phyloP scores from a whole-genome alignment of 225 moss, liverwort and hornwort genomes.

The Straminergon stramineum region DNA sequence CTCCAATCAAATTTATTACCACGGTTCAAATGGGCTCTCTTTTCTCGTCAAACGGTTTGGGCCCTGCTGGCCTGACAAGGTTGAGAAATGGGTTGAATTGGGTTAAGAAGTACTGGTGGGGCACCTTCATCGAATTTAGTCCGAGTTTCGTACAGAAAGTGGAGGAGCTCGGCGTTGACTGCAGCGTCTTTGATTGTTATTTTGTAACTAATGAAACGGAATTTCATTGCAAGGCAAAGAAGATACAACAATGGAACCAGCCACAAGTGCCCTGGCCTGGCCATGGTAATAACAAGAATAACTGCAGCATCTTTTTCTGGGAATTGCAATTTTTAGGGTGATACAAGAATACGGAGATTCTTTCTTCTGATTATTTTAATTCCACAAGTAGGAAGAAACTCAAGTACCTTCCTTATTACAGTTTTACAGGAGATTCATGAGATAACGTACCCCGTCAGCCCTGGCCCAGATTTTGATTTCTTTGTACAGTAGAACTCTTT shows the following conservation, averaged over 20 bases:
- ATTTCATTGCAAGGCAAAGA: no score
- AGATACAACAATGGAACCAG: no score
- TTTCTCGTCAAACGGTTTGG: neutral
- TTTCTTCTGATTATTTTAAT: accelerated
- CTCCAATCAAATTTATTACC: neutral
- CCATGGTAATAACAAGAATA: neutral
- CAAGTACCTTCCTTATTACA: neutral
- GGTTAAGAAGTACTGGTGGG: neutral
- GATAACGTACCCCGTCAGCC: no score
- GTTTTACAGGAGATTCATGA: neutral
- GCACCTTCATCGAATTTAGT: no score
- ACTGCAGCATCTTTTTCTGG: no score
- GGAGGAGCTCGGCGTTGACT: neutral
- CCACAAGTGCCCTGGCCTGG: no score
- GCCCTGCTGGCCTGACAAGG: neutral
- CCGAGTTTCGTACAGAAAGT: neutral
- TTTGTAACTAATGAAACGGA: no score
- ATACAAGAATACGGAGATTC: no score
- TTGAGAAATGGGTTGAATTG: neutral
- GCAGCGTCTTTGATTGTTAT: neutral
- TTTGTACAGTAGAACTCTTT: no score
- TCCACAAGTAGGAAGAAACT: neutral
- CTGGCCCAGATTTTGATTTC: neutral
- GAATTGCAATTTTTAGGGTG: neutral
- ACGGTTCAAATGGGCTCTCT: neutral